Base-by-base conservation (phyloP, 495 filamentous ascomycete species). In the Niebla homalea region DNA sequence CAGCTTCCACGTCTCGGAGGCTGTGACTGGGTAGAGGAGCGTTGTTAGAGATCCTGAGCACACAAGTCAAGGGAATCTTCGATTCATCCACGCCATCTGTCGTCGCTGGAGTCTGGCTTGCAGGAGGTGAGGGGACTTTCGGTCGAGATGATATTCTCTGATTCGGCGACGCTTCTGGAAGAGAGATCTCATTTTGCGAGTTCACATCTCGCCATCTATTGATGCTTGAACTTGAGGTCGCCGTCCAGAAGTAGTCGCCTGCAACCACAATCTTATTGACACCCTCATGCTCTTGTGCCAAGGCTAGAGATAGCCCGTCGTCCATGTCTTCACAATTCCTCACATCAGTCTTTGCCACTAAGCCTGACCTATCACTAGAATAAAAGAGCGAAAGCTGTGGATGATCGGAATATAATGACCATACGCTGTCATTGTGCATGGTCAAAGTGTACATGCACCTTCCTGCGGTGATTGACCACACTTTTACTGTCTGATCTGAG, bases 341-440 rank as follows among this genome's bases (percentile, higher is more conserved):
- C 10, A 86, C 78, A 64, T 97, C 93, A 5, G 89, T 97, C 71
- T 96, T 97, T 32, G 88, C 90, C 38, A 97, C 84, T 48, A 96
- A 62, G 2, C 92, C 92, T 4, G 86, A 88, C 19, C 89, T 77
- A 63, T 98, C 92, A 58, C 84, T 85, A 29, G 89, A 96, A 67
- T 96, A 94, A 62, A 97, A 94, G 12, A 95, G 77, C 4, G 83
- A 82, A 3, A 98, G 75, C 41, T 82, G 71, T 7, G 89, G 89
- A 57, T 95, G 78, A 46, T 90, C 80, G 0, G 92, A 95, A 60
- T 83, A 93, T 18, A 98, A 73, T 23, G 88, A 92, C 92, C 92
- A 98, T 18, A 98, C 90, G 62, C 89, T 95, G 59, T 93, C 87
- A 62, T 92, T 94, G 62, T 98, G 92, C 92, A 97, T 97, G 15